Conservation (phyloP, 345 rosid genomes). For the Melaleuca alternifolia region DNA sequence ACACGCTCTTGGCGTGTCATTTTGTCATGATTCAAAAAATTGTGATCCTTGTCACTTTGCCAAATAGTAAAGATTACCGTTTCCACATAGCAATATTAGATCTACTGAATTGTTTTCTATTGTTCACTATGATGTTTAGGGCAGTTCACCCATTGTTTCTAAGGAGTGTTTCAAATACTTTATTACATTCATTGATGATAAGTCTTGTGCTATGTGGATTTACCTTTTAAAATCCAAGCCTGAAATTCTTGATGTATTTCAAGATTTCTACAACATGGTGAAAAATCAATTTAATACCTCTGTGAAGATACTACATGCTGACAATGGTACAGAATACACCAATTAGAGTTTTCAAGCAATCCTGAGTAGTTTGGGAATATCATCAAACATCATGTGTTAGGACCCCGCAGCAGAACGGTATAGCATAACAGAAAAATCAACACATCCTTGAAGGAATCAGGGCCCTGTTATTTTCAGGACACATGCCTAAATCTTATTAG, state of each 20-base stretch:
- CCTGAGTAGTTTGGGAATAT: background rate
- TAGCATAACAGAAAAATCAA: background rate
- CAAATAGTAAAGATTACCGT: background rate
- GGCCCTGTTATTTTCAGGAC: background rate
- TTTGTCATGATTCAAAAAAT: background rate
- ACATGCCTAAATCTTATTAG: background rate
- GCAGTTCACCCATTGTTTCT: background rate
- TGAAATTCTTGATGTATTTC: background rate
- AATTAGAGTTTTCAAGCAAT: background rate
- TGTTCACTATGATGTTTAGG: background rate
- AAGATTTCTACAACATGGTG: background rate
- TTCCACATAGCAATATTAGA: background rate
- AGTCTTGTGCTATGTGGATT: background rate
- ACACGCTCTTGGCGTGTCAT: background rate
- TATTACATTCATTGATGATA: background rate
- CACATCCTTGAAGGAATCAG: background rate
- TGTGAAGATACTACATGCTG: background rate
- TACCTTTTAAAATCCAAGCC: background rate
- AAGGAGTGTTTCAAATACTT: background rate
- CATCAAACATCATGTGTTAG: background rate
- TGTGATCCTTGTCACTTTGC: background rate
- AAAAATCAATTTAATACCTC: background rate
- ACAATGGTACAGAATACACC: background rate
- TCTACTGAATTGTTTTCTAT: background rate
- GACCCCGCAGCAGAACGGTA: background rate